Conservation (phyloP, 2,329 filamentous ascomycete genomes). For the Xylariaceae sp. region DNA sequence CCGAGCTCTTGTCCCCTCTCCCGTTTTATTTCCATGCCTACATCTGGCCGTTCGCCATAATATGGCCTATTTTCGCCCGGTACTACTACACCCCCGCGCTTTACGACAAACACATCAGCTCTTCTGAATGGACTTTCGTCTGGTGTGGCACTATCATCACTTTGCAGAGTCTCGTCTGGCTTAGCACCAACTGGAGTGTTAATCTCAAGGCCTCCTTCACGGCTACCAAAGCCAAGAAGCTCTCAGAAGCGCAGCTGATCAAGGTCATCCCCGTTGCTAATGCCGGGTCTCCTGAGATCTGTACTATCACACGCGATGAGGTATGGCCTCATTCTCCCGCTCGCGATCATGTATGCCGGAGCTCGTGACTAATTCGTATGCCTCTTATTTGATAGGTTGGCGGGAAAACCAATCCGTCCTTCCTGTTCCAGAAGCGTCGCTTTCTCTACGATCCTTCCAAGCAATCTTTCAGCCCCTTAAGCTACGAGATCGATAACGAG, state of each 20-base stretch:
- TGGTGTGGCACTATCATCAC: constrained; percentile 87
- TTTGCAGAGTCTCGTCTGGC: constrained; percentile 80
- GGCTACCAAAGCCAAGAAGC: constrained; percentile 60
- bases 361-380: constrained; percentile 2
- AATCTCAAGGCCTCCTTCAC: constrained; percentile 79
- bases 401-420: constrained; percentile 73
- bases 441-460: constrained; percentile 75
- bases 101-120: constrained; percentile 87
- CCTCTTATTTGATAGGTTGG: constrained; percentile 45
- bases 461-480: constrained; percentile 73
- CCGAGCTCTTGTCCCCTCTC: constrained; percentile 83
- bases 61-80: constrained; percentile 88
- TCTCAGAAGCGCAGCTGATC: constrained; percentile 76
- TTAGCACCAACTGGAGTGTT: constrained; percentile 97
- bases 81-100: constrained; percentile 77
- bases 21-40: constrained; percentile 79
- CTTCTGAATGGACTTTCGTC: constrained; percentile 97
- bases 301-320: constrained; percentile 70
- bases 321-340: constrained; percentile 32
- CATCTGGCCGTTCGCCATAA: constrained; percentile 83
- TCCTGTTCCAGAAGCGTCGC: constrained; percentile 95
- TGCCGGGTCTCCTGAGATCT: constrained; percentile 84
- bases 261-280: constrained; percentile 89
- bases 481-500: constrained; percentile 77
- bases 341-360: background rate